phyloP scores from a whole-genome alignment of 2,329 filamentous ascomycete species.

The Periconia macrospinosa region DNA sequence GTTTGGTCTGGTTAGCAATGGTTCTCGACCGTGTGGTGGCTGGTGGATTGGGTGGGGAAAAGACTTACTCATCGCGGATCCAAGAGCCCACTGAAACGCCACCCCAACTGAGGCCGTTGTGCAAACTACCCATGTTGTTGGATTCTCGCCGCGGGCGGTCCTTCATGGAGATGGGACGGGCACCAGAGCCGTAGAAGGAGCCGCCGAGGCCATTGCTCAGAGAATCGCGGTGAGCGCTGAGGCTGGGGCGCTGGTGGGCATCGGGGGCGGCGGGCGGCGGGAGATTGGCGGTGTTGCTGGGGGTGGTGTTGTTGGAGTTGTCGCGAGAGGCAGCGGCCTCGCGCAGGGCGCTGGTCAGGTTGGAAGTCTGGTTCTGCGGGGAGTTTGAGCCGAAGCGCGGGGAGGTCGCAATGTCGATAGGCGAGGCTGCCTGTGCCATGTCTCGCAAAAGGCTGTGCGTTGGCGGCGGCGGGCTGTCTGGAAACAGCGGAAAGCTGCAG shows the following conservation, averaged over 20 bases:
- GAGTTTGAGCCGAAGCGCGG: conserved; percentile 60
- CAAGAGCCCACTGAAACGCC: conserved; percentile 95
- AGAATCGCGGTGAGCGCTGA: conserved; percentile 57
- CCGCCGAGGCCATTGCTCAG: conserved; percentile 49
- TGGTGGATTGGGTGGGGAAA: conserved; percentile 2
- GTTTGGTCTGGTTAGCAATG: conserved; percentile 24
- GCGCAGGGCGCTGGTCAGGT: conserved; percentile 64
- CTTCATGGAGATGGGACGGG: conserved; percentile 63
- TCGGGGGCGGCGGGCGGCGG: conserved; percentile 34
- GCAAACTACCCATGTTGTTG: conserved; percentile 62
- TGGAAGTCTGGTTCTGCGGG: conserved; percentile 64
- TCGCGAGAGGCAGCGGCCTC: conserved; percentile 45
- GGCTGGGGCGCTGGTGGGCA: conserved; percentile 34
- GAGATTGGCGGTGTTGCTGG: conserved; percentile 36
- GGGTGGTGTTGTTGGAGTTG: conserved; percentile 48
- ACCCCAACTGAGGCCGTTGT: conserved; percentile 93
- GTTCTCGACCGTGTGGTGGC: not conserved
- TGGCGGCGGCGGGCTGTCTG: conserved; percentile 34
- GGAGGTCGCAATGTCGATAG: conserved; percentile 62
- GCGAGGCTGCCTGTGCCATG: conserved; percentile 58
- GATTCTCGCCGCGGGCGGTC: conserved; percentile 61
- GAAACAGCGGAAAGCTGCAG: conserved; percentile 45
- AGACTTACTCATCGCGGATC: conserved; percentile 93
- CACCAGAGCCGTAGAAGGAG: conserved; percentile 60
- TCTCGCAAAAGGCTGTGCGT: conserved; percentile 28